Conservation (phyloP, 768 basidiomycete species). For the Mycena metata region DNA sequence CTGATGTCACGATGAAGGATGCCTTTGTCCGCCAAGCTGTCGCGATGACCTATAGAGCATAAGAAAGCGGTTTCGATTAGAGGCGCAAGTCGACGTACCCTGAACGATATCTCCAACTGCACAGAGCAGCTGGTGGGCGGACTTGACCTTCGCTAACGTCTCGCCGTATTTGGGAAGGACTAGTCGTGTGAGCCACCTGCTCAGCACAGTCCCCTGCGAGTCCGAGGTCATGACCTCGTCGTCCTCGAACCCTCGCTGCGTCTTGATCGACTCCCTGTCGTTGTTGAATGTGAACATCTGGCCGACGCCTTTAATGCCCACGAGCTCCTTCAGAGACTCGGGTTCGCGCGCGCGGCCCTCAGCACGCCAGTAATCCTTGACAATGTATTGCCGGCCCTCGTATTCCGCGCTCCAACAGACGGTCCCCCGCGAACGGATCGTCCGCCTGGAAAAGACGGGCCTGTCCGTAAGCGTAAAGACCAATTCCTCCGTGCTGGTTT, state of each 20-base stretch:
- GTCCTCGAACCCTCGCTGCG: conserved; percentile 10
- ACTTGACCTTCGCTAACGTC: too few species aligned
- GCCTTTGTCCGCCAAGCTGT: conserved; percentile 20
- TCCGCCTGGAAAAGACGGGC: conserved; percentile 33
- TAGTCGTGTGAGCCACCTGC: too few species aligned
- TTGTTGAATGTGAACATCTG: conserved; percentile 34
- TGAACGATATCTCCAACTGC: conserved; percentile 37
- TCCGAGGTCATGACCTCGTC: too few species aligned
- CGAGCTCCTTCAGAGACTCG: conserved; percentile 28
- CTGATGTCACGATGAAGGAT: conserved; percentile 48
- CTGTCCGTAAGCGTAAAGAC: conserved; percentile 3
- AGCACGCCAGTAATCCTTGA: conserved; percentile 44
- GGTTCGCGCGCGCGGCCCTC: conserved; percentile 25
- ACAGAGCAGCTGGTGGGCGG: neutral
- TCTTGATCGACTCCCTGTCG: conserved; percentile 13
- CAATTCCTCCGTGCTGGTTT: neutral
- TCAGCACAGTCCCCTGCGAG: too few species aligned
- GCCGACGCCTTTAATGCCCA: conserved; percentile 36
- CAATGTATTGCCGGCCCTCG: conserved; percentile 13
- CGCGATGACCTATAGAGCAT: conserved; percentile 36
- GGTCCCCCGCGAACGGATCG: conserved; percentile 42
- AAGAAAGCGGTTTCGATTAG: neutral
- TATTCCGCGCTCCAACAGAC: conserved; percentile 40
- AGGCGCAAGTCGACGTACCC: conserved; percentile 28
- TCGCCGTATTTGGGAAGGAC: too few species aligned